A percentile compares a stretch with the other conserved stretches of the same genome.
phyloP scores from a whole-genome alignment of 2,329 filamentous ascomycete species.

The Ceratocystis diversiconidia region DNA sequence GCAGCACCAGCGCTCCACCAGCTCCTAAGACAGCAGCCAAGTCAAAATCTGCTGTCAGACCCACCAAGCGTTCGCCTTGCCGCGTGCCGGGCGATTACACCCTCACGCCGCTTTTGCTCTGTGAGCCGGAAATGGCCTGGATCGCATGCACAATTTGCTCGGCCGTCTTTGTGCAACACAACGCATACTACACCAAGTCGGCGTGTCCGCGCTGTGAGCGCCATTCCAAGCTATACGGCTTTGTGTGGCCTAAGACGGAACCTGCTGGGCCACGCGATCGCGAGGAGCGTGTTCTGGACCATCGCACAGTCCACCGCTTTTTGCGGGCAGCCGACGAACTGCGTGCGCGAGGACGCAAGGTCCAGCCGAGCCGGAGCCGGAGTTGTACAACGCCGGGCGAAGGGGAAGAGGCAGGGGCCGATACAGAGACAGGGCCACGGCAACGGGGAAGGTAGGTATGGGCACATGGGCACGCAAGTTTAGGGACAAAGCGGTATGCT shows the following conservation, averaged over 20 bases:
- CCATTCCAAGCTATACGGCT: constrained; percentile 91
- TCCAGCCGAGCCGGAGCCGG: constrained; percentile 1
- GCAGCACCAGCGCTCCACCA: not conserved
- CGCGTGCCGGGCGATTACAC: constrained; percentile 68
- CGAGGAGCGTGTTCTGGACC: constrained; percentile 61
- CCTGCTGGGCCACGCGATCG: constrained; percentile 60
- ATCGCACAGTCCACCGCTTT: constrained; percentile 77
- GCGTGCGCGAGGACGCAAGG: constrained; percentile 31
- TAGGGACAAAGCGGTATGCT: not conserved
- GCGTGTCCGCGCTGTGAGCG: constrained; percentile 88
- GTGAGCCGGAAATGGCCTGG: constrained; percentile 65
- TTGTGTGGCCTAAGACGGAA: constrained; percentile 90
- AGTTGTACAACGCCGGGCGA: not conserved
- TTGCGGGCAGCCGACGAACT: constrained; percentile 56
- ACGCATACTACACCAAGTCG: constrained; percentile 73
- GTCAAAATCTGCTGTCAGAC: not conserved
- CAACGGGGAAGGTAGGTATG: not conserved
- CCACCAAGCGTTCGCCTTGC: not conserved
- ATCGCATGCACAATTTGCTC: constrained; percentile 78
- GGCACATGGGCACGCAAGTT: not conserved
- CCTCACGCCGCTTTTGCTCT: constrained; percentile 60
- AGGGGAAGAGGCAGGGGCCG: not conserved
- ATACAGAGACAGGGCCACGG: not conserved
- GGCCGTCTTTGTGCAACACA: constrained; percentile 69
- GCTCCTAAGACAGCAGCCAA: not conserved